Percentiles rank a stretch among this genome's conserved stretches.
Evolutionary conservation across 2,329 filamentous ascomycete genomes (phyloP).

Genomic region (Penicillium corylophilum): DNA sequence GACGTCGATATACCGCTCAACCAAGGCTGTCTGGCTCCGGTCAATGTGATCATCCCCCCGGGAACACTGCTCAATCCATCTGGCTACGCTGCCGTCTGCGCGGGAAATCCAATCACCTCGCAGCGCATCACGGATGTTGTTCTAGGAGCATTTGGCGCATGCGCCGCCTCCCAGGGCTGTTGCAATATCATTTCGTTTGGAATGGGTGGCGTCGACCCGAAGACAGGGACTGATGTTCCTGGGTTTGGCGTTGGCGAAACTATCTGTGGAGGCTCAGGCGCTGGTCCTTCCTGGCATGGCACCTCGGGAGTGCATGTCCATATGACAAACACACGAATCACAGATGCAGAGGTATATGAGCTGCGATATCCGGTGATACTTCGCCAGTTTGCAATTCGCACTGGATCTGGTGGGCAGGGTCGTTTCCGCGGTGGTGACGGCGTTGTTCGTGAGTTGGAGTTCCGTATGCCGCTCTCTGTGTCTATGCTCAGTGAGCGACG

Average conservation of each 20-base stretch:
- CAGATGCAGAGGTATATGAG: slow-evolving; percentile 78
- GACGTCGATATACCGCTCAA: slow-evolving; percentile 75
- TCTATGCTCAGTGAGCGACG: slow-evolving; percentile 24
- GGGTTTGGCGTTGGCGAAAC: slow-evolving; percentile 78
- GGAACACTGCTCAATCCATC: slow-evolving; percentile 69
- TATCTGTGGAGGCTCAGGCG: slow-evolving; percentile 73
- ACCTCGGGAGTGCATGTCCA: slow-evolving; percentile 73
- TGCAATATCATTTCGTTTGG: slow-evolving; percentile 63
- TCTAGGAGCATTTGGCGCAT: slow-evolving; percentile 70
- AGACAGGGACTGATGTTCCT: slow-evolving; percentile 11
- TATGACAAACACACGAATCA: slow-evolving; percentile 84
- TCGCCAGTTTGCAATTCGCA: slow-evolving; percentile 64
- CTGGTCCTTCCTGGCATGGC: slow-evolving; percentile 69
- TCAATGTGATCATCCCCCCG: slow-evolving; percentile 67
- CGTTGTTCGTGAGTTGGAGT: slow-evolving; percentile 77
- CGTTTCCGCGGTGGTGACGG: slow-evolving; percentile 70
- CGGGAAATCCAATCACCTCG: slow-evolving; percentile 71
- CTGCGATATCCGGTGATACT: slow-evolving; percentile 72
- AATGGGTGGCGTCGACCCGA: slow-evolving; percentile 11
- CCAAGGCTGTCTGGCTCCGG: slow-evolving; percentile 73
- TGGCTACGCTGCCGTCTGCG: slow-evolving; percentile 70
- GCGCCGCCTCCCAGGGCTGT: slow-evolving; percentile 71
- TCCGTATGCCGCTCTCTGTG: slow-evolving; percentile 40
- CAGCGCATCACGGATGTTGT: slow-evolving; percentile 77
- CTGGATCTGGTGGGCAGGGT: slow-evolving; percentile 63